A percentile compares a stretch with the other conserved stretches of the same genome.
Conservation (phyloP, 345 rosid genomes). For the Moringa oleifera region DNA sequence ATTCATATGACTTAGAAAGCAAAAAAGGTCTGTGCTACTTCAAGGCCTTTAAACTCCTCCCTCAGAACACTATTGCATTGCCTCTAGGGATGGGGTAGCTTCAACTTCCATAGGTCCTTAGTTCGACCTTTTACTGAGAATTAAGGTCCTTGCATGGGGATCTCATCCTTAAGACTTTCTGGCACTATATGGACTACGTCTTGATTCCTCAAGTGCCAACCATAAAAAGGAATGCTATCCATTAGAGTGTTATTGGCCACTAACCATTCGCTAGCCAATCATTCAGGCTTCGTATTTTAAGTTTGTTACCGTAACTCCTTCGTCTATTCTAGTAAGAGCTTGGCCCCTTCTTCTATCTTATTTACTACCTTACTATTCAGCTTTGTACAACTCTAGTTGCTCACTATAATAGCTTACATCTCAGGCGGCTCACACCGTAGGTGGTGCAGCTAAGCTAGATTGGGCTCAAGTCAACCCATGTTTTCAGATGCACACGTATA, state of each 20-base stretch:
- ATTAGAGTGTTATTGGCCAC: constrained; percentile 7
- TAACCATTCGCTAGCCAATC: constrained; percentile 3
- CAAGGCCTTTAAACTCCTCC: constrained; percentile 11
- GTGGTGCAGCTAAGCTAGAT: too few species aligned
- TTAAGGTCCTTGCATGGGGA: neutral
- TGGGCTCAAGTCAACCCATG: too few species aligned
- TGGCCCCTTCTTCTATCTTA: constrained; percentile 1
- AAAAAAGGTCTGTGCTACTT: constrained; percentile 5
- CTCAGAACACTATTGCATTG: constrained; percentile 8
- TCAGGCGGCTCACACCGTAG: neutral
- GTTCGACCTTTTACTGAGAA: constrained; percentile 8
- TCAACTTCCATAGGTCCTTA: constrained; percentile 1
- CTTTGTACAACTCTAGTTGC: neutral
- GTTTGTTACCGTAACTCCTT: neutral
- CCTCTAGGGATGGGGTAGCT: constrained; percentile 3
- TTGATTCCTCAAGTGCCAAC: constrained; percentile 7
- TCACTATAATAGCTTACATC: neutral
- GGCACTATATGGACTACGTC: neutral
- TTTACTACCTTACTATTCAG: neutral
- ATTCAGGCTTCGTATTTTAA: constrained; percentile 2
- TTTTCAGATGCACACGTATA: too few species aligned
- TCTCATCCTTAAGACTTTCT: constrained; percentile 2
- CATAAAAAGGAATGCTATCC: constrained; percentile 2
- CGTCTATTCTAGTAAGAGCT: neutral
- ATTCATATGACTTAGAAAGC: constrained; percentile 3